Conservation (phyloP, 306 rosid genomes). For the Cicer bijugum region DNA sequence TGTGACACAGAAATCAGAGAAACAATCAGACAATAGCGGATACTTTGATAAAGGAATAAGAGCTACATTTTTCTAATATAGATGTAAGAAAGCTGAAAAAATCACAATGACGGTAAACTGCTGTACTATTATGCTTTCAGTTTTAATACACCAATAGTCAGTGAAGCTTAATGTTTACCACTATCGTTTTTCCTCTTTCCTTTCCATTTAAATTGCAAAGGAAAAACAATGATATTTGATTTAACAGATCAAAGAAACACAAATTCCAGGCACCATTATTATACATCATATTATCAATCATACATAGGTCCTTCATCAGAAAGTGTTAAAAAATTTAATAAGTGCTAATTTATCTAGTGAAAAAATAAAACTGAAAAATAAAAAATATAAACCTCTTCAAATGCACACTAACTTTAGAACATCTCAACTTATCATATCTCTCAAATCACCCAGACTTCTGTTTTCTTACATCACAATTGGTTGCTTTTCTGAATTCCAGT, state of each 20-base stretch:
- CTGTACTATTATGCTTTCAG: neutral
- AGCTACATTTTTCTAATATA: conserved; percentile 13
- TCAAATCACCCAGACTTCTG: neutral
- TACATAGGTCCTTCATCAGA: conserved; percentile 5
- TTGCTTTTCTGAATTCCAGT: conserved; percentile 27
- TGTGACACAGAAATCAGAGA: conserved; percentile 30
- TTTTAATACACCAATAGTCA: neutral
- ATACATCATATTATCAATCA: conserved; percentile 17
- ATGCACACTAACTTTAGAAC: conserved; percentile 9
- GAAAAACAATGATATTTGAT: conserved; percentile 1
- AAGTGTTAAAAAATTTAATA: neutral
- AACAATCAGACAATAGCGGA: neutral
- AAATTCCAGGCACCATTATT: conserved; percentile 7
- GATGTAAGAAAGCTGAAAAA: conserved; percentile 4
- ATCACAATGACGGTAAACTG: neutral
- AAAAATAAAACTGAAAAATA: neutral
- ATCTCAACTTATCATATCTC: neutral
- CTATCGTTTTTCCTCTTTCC: conserved; percentile 12
- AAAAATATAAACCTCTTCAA: conserved; percentile 1
- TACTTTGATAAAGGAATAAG: conserved; percentile 1
- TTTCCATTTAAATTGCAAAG: conserved; percentile 10
- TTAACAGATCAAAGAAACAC: neutral
- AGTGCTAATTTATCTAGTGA: neutral
- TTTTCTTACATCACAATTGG: conserved; percentile 16
- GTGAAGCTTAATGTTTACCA: conserved; percentile 10